Evolutionary conservation across 2,329 filamentous ascomycete genomes (phyloP).

Genomic region (Boeremia exigua): DNA sequence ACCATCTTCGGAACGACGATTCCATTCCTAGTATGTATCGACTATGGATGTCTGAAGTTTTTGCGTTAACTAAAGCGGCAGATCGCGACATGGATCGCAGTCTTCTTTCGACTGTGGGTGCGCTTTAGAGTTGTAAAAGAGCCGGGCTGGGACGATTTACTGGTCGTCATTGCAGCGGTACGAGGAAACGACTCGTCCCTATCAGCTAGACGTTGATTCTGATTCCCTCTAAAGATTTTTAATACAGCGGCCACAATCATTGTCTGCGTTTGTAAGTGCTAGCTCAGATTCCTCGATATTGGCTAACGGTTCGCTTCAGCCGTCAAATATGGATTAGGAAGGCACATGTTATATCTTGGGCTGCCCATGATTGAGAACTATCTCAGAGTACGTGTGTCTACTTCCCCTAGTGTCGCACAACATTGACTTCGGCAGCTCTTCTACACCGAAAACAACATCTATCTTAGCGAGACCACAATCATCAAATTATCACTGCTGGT

Average conservation of each 20-base stretch:
- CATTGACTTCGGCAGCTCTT: slow-evolving; percentile 26
- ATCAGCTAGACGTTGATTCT: not conserved
- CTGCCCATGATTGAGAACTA: slow-evolving; percentile 21
- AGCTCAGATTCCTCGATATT: too few species aligned
- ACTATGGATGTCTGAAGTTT: not conserved
- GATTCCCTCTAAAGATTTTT: slow-evolving; percentile 21
- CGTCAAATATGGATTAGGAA: slow-evolving; percentile 39
- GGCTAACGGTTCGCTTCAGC: slow-evolving; percentile 28
- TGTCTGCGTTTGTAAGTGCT: slow-evolving; percentile 33
- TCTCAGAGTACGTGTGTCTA: slow-evolving; percentile 14
- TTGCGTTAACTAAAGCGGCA: slow-evolving; percentile 20
- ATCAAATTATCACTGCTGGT: slow-evolving; percentile 47
- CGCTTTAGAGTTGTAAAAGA: slow-evolving; percentile 37
- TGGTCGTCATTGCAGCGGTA: slow-evolving; percentile 40
- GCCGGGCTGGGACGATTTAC: slow-evolving; percentile 46
- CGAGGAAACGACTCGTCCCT: not conserved
- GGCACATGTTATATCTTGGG: slow-evolving; percentile 39
- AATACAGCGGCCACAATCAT: slow-evolving; percentile 35
- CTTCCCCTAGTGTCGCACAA: not conserved
- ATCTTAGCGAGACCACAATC: slow-evolving; percentile 38
- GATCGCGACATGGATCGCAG: slow-evolving; percentile 37
- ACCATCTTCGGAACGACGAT: slow-evolving; percentile 36
- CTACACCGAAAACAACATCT: slow-evolving; percentile 38
- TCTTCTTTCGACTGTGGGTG: slow-evolving; percentile 37
- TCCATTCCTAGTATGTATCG: slow-evolving; percentile 33